Evolutionary conservation across 495 filamentous ascomycete species (phyloP), one percentile per base, ranked within the genome.

Genomic region (Daldinia childiae): DNA sequence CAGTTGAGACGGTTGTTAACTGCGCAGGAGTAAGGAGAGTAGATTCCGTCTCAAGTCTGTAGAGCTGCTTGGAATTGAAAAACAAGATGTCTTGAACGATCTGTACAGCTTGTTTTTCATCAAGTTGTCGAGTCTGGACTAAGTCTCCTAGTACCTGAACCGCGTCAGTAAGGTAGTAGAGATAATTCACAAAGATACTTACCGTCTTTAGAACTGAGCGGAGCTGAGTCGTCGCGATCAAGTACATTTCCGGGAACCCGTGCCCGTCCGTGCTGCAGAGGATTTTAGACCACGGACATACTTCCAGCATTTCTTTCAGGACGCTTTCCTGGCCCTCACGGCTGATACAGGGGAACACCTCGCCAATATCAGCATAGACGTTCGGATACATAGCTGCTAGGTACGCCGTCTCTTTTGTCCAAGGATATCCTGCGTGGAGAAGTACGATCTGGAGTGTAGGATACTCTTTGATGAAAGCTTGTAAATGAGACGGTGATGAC

Each of bases 191-290:
- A 29, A 8, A 15, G 39, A 54, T 2, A 64, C 73, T 65, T 66
- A 93, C 90, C 68, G 81, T 86, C 74, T 91, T 87, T 36, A 96
- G 80, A 8, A 87, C 91, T 62, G 93, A 89, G 24, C 93, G 87
- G 67, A 94, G 90, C 77, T 97, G 93, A 59, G 84, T 83, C 59
- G 91, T 90, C 15, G 93, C 92, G 38, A 95, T 81, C 75, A 92
- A 87, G 76, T 89, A 97, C 1, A 91, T 93, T 78, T 97, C 94
- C 0, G 94, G 91, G 67, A 93, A 93, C 76, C 86, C 91, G 74
- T 94, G 91, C 0, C 92, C 93, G 78, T 96, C 93, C 0, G 91
- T 93, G 66, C 92, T 94, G 90, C 93, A 97, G 1, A 95, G 74
- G 3, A 97, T 79, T 77, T 95, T 95, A 64, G 87, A 89, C 27